Conservation (phyloP, 1,139 yeast species). For the Lodderomyces orthopsilosis region DNA sequence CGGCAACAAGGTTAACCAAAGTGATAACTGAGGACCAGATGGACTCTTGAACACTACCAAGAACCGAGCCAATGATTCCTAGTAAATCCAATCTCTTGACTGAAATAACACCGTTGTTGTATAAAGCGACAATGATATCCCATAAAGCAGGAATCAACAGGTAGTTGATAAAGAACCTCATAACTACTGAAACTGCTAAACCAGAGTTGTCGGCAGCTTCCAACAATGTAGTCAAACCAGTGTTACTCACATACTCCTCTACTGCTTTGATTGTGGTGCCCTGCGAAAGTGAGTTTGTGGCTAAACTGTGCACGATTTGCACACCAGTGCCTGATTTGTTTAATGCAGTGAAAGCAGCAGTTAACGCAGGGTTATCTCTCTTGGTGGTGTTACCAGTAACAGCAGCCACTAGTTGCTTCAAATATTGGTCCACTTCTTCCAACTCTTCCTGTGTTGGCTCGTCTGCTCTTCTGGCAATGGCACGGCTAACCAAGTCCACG, state of each 20-base stretch:
- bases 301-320: constrained; percentile 21
- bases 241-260: constrained; percentile 21
- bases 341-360: constrained; percentile 25
- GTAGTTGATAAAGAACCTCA: constrained; percentile 23
- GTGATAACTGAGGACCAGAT: constrained; percentile 12
- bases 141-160: constrained; percentile 22
- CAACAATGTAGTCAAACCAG: constrained; percentile 22
- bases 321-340: constrained; percentile 29
- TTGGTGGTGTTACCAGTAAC: constrained; percentile 2
- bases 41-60: constrained; percentile 12
- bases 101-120: constrained; percentile 15
- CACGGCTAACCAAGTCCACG: constrained; percentile 2
- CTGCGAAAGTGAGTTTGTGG: constrained; percentile 23
- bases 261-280: constrained; percentile 21
- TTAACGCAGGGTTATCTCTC: constrained; percentile 19
- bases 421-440: constrained; percentile 11
- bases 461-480: constrained; percentile 3
- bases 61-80: constrained; percentile 14
- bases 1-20: constrained; percentile 16
- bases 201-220: constrained; percentile 25
- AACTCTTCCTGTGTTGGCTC: constrained; percentile 6
- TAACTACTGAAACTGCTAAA: constrained; percentile 28
- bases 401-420: constrained; percentile 10
- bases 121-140: constrained; percentile 18
- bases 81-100: constrained; percentile 11